Evolutionary conservation across 805 yeast species (phyloP), one percentile per base, ranked within the genome.

Genomic region (Candida ulmi): DNA sequence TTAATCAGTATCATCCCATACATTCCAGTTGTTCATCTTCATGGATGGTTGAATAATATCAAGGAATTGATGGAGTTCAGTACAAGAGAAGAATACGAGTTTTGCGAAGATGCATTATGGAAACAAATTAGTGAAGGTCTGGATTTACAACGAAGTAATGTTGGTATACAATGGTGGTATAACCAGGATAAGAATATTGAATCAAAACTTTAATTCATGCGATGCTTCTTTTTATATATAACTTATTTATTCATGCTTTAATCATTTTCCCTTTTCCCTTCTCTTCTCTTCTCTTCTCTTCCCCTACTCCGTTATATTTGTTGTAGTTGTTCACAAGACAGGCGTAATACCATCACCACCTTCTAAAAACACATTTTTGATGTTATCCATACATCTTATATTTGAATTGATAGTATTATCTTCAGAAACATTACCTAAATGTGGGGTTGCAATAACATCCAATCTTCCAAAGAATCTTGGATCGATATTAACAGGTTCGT

Each of bases 121-220:
- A 69, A 66, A 30, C 61, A 70, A 21, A 54, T 82, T 4, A 69
- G 81, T 35, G 82, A 76, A 46, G 79, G 74, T 42, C 62, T 75
- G 39, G 82, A 77, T 47, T 61, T 76, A 40, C 77, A 76, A 45
- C 65, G 81, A 46, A 72, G 78, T 5, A 73, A 70, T 32, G 39
- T 75, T 30, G 84, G 76, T 1, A 66, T 74, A 37, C 59, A 60
- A 17, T 80, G 86, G 85, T 80, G 86, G 86, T 80, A 78, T 53
- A 69, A 68, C 18, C 51, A 56, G 15, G 28, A 19, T 17, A 11
- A 21, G 23, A 15, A 11, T 12, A 9, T 21, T 26, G 35, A 35
- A 13, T n/a, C 16, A 32, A 11, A 29, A 38, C 19, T 26, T 33
- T 9, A 44, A 39, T 30, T n/a, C 42, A 17, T 8, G 25, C 25